phyloP scores from a whole-genome alignment of 2,329 filamentous ascomycete genomes.

The Sclerotinia glacialis region DNA sequence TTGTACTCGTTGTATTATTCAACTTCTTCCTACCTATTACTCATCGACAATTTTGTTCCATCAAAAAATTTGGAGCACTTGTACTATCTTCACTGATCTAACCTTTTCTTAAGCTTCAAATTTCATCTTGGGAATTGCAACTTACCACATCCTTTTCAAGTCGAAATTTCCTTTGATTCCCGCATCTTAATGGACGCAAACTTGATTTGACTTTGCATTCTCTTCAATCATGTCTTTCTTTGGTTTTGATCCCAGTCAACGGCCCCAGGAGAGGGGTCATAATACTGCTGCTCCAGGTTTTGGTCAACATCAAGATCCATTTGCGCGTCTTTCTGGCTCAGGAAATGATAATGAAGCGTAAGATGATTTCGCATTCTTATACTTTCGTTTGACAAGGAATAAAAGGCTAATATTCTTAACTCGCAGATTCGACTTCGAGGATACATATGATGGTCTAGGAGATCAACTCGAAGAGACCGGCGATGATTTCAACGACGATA shows the following conservation, averaged over 20 bases:
- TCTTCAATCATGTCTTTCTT: slow-evolving; percentile 83
- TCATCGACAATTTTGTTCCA: neutral
- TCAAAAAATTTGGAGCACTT: neutral
- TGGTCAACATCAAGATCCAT: slow-evolving; percentile 78
- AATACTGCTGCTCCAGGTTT: slow-evolving; percentile 73
- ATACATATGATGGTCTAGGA: slow-evolving; percentile 93
- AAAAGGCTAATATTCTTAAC: neutral
- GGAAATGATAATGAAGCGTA: slow-evolving; percentile 54
- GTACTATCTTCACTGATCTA: slow-evolving; percentile 12
- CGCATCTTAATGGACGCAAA: slow-evolving; percentile 8
- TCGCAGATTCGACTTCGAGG: slow-evolving; percentile 78
- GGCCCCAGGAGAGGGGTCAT: slow-evolving; percentile 58
- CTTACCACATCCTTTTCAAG: neutral
- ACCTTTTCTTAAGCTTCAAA: neutral
- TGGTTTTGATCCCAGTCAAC: slow-evolving; percentile 72
- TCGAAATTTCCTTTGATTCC: neutral
- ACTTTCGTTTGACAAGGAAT: neutral
- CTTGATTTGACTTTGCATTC: slow-evolving; percentile 5
- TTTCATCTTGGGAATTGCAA: neutral
- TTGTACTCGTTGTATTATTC: slow-evolving; percentile 7
- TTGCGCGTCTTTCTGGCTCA: slow-evolving; percentile 71
- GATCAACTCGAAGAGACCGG: slow-evolving; percentile 87
- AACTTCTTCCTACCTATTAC: neutral
- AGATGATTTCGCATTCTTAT: slow-evolving; percentile 24
- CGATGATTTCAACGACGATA: slow-evolving; percentile 96